Percentiles rank a stretch among this genome's conserved stretches.
Conservation (phyloP, 345 rosid genomes). For the Arabis hirsuta region DNA sequence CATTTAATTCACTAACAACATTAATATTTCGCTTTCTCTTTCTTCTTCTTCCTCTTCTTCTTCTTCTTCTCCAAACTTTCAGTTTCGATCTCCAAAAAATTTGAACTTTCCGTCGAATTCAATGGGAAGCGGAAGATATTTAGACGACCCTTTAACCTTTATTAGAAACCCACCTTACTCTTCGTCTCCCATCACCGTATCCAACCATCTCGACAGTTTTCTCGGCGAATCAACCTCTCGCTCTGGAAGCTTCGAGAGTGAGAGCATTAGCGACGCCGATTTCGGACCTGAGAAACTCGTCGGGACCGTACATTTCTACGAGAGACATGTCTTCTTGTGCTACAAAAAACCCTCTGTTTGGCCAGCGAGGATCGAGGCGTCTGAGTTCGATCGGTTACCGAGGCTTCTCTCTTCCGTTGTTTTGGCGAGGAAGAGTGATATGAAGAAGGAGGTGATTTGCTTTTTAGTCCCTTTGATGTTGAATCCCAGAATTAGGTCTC, state of each 20-base stretch:
- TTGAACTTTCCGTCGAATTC: constrained; percentile 18
- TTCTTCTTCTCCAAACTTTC: constrained; percentile 34
- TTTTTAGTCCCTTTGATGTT: constrained; percentile 34
- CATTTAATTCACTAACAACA: too few species aligned
- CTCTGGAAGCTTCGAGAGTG: constrained; percentile 80
- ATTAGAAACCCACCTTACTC: constrained; percentile 53
- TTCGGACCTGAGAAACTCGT: constrained; percentile 58
- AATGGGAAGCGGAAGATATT: constrained; percentile 64
- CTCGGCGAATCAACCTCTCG: constrained; percentile 56
- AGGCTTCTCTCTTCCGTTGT: constrained; percentile 86
- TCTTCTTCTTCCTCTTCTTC: constrained; percentile 6
- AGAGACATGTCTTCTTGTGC: constrained; percentile 87
- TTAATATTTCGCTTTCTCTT: neutral
- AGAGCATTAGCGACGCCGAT: constrained; percentile 59
- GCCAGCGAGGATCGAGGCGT: constrained; percentile 94
- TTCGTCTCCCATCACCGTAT: constrained; percentile 64
- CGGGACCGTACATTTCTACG: constrained; percentile 75
- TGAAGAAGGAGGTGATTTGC: constrained; percentile 65
- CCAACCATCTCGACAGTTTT: constrained; percentile 64
- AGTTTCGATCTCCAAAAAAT: constrained; percentile 31
- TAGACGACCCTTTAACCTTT: constrained; percentile 58
- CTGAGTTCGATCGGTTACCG: constrained; percentile 97
- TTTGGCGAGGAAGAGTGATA: constrained; percentile 56
- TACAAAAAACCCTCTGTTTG: constrained; percentile 90
- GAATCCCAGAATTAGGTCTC: constrained; percentile 32